A percentile compares a stretch with the other conserved stretches of the same genome.
phyloP scores from a whole-genome alignment of 768 basidiomycete genomes.

The Naematelia encephala region DNA sequence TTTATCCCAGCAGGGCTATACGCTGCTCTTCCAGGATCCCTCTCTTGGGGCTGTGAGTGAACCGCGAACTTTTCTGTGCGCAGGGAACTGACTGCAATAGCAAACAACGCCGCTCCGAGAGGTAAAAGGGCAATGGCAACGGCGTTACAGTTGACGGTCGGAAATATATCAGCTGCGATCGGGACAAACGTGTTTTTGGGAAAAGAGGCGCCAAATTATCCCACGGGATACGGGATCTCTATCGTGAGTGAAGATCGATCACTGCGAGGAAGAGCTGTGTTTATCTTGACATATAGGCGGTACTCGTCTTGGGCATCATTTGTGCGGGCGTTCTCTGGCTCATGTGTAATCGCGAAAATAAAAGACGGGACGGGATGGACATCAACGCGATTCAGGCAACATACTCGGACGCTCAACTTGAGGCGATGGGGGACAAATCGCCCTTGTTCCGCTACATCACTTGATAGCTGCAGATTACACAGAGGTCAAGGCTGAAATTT shows the following conservation, averaged over 20 bases:
- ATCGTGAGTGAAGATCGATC: slow-evolving; percentile 6
- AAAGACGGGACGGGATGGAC: neutral
- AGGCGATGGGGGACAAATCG: slow-evolving; percentile 4
- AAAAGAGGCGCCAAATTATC: slow-evolving; percentile 7
- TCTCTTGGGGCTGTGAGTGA: slow-evolving; percentile 6
- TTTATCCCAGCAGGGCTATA: slow-evolving; percentile 7
- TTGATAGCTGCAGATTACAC: neutral
- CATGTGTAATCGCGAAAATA: neutral
- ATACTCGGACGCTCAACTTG: neutral
- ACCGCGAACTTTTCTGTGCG: neutral
- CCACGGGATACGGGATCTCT: slow-evolving; percentile 6
- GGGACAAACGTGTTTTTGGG: slow-evolving; percentile 14
- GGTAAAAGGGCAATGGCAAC: slow-evolving; percentile 12
- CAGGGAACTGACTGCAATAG: slow-evolving; percentile 3
- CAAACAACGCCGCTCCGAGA: slow-evolving; percentile 13
- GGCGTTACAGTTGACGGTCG: slow-evolving; percentile 8
- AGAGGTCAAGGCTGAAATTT: too few relatives aligned
- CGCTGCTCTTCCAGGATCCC: neutral
- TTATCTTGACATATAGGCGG: neutral
- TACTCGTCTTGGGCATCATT: neutral
- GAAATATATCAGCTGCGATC: slow-evolving; percentile 5
- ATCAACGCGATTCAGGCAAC: too few relatives aligned
- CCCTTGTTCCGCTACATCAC: neutral
- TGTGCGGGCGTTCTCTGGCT: neutral
- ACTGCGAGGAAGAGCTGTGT: neutral